Conservation (phyloP, 768 basidiomycete species). For the Rhodocollybia butyracea region DNA sequence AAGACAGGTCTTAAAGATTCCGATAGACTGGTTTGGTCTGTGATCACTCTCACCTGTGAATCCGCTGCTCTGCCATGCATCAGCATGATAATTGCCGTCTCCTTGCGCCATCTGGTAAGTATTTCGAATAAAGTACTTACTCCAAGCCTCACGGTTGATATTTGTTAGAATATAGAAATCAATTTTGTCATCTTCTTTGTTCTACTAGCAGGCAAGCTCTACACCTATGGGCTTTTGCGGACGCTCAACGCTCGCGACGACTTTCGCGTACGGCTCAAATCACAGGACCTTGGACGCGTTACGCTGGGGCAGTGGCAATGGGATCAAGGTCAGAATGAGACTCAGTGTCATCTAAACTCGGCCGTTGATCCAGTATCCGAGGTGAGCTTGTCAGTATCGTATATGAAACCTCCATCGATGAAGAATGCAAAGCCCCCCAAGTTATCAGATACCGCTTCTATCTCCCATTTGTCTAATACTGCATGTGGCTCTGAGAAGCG, state of each 20-base stretch:
- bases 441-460: background rate
- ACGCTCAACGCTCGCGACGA: conserved; percentile 19
- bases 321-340: background rate
- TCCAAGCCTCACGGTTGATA: background rate
- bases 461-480: background rate
- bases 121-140: background rate
- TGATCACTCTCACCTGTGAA: conserved; percentile 28
- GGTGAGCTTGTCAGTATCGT: background rate
- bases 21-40: conserved; percentile 29
- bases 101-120: conserved; percentile 32
- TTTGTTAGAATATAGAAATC: conserved; percentile 12
- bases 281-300: conserved; percentile 4
- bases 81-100: conserved; percentile 27
- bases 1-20: conserved; percentile 30
- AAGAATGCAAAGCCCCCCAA: background rate
- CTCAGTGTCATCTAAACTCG: background rate
- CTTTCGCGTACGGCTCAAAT: conserved; percentile 5
- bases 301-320: conserved; percentile 1
- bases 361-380: background rate
- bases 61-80: conserved; percentile 32
- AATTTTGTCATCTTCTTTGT: conserved; percentile 47
- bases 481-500: background rate
- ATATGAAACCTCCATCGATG: too few species aligned
- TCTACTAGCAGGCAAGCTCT: conserved; percentile 46
- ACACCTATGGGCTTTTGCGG: conserved; percentile 36